These are phyloP conservation scores for Colletotrichum sp. DNA, from an alignment of 2,329 filamentous ascomycete genomes.

Conservation along the genomic window DNA sequence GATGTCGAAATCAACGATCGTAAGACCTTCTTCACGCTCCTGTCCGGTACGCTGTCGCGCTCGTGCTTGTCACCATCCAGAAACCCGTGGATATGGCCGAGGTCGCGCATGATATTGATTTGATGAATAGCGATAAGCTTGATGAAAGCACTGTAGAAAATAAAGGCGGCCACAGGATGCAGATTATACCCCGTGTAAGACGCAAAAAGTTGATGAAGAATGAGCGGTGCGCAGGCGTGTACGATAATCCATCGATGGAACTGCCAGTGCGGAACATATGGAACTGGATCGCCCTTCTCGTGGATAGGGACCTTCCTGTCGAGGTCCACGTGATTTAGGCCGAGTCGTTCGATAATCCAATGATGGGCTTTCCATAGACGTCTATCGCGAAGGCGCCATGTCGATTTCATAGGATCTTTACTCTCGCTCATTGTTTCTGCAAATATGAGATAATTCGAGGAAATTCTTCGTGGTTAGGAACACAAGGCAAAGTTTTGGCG, in stretches of 20 bases:
- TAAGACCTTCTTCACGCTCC: conserved; percentile 37
- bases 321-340: conserved; percentile 29
- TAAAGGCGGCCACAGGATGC: conserved; percentile 31
- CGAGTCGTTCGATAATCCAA: conserved; percentile 35
- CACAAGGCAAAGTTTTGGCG: background rate
- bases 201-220: conserved; percentile 40
- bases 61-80: conserved; percentile 49
- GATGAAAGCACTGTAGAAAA: conserved; percentile 43
- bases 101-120: conserved; percentile 38
- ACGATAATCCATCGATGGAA: conserved; percentile 43
- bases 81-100: conserved; percentile 43
- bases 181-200: conserved; percentile 34
- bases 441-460: background rate
- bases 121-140: conserved; percentile 45
- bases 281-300: conserved; percentile 45
- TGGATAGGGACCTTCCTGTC: conserved; percentile 40
- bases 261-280: conserved; percentile 38
- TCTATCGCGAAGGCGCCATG: conserved; percentile 35
- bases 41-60: conserved; percentile 46
- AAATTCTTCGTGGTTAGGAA: background rate
- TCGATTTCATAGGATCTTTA: conserved; percentile 46
- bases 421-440: background rate
- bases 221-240: conserved; percentile 40
- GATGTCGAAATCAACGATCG: conserved; percentile 36
- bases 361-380: conserved; percentile 35